A percentile compares a stretch with the other conserved stretches of the same genome.
Evolutionary conservation across 225 moss, liverwort and hornwort genomes (phyloP).

Genomic region (Pseudoscleropodium purum): DNA sequence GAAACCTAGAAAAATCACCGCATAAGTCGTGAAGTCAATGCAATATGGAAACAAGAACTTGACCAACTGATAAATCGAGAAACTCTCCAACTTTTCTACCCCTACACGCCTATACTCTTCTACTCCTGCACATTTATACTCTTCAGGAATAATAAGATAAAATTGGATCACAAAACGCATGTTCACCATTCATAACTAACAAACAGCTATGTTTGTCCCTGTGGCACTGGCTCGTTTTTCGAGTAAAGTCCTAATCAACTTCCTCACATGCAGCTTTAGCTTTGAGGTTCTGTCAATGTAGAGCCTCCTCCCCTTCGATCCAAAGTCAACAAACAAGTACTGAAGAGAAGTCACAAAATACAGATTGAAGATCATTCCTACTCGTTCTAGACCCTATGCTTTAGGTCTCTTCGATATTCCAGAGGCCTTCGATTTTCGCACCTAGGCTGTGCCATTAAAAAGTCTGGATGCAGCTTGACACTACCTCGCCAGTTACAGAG

Average conservation of each 20-base stretch:
- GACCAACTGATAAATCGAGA: neutral
- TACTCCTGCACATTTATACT: neutral
- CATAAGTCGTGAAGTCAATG: neutral
- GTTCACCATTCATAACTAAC: neutral
- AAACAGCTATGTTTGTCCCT: neutral
- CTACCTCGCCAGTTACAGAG: neutral
- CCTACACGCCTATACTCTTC: neutral
- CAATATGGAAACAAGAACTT: neutral
- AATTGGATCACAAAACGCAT: neutral
- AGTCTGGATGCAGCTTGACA: neutral
- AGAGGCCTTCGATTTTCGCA: neutral
- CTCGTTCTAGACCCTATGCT: neutral
- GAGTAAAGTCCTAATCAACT: too few relatives aligned
- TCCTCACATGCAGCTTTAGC: neutral
- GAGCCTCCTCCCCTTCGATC: too few relatives aligned
- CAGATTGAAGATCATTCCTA: neutral
- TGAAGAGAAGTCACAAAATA: neutral
- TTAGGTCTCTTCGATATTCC: neutral
- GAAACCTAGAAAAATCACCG: neutral
- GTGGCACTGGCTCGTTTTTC: neutral
- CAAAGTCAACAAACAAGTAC: too few relatives aligned
- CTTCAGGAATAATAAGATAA: neutral
- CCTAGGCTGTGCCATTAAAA: neutral
- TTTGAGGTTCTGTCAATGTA: too few relatives aligned
- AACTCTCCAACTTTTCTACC: neutral